Conservation (phyloP, 257 asterid genomes). For the Thymus mandschuricus region DNA sequence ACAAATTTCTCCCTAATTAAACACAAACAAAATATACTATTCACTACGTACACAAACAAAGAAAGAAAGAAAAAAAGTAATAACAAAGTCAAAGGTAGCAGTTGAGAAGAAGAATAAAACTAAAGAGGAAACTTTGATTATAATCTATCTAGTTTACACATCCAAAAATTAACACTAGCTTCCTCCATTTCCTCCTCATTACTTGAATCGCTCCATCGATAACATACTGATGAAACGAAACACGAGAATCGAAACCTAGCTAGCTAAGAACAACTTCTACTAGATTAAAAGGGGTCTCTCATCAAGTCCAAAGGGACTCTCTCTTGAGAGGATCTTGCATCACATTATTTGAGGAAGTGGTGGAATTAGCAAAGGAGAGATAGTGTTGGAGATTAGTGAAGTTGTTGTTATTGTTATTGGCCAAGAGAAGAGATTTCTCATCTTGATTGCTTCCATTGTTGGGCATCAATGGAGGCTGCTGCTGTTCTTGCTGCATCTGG, state of each 20-base stretch:
- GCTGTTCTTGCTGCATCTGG: constrained; percentile 71
- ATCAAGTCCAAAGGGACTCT: constrained; percentile 85
- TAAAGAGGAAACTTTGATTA: constrained; percentile 12
- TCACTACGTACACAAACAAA: neutral
- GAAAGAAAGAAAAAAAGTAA: neutral
- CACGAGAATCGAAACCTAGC: constrained; percentile 10
- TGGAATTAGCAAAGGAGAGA: constrained; percentile 58
- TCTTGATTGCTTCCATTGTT: constrained; percentile 21
- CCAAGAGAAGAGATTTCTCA: constrained; percentile 53
- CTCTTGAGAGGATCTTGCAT: constrained; percentile 89
- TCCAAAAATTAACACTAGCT: constrained; percentile 15
- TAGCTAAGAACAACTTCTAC: neutral
- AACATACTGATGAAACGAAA: neutral
- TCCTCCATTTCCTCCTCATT: neutral
- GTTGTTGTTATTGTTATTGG: constrained; percentile 38
- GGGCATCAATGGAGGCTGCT: constrained; percentile 24
- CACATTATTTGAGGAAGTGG: constrained; percentile 42
- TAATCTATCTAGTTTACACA: constrained; percentile 15
- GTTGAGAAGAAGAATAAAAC: constrained; percentile 32
- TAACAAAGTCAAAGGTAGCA: constrained; percentile 32
- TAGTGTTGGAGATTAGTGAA: constrained; percentile 68
- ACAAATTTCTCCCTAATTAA: neutral
- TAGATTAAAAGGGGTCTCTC: neutral
- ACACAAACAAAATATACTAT: neutral
- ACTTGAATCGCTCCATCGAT: neutral